phyloP scores from a whole-genome alignment of 2,329 filamentous ascomycete genomes.

The Penicillium occitanis region DNA sequence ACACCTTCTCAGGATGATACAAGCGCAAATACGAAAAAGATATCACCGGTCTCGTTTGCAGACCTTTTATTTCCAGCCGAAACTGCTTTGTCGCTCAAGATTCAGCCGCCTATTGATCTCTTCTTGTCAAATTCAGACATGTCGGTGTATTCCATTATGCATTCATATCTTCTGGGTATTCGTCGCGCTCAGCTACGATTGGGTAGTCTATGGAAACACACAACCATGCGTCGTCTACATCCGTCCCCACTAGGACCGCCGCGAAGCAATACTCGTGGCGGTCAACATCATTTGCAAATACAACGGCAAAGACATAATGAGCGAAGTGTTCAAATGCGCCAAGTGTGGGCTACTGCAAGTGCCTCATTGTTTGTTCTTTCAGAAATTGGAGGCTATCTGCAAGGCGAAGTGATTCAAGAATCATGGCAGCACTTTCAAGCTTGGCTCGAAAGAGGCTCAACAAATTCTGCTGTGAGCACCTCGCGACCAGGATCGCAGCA shows the following conservation, averaged over 20 bases:
- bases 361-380: conserved; percentile 86
- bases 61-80: conserved; percentile 80
- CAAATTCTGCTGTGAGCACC: conserved; percentile 27
- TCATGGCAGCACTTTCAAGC: conserved; percentile 76
- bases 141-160: conserved; percentile 77
- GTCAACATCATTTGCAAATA: conserved; percentile 59
- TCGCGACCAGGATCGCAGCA: conserved; percentile 40
- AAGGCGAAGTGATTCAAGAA: conserved; percentile 80
- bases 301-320: conserved; percentile 64
- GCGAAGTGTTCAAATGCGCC: conserved; percentile 69
- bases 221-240: conserved; percentile 72
- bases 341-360: conserved; percentile 85
- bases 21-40: conserved; percentile 32
- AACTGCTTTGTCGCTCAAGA: conserved; percentile 66
- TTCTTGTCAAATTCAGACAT: conserved; percentile 78
- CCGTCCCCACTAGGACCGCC: conserved; percentile 68
- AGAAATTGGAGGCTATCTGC: conserved; percentile 83
- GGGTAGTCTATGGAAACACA: conserved; percentile 83
- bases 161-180: conserved; percentile 82
- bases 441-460: conserved; percentile 63
- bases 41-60: conserved; percentile 59
- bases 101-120: conserved; percentile 81
- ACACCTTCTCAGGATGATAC: conserved; percentile 26
- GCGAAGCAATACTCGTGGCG: conserved; percentile 60
- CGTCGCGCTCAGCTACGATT: conserved; percentile 82